Evolutionary conservation across 352 stramenopile species (phyloP), one percentile per base, ranked within the genome.

Genomic region (Globisporangium mamillatum): DNA sequence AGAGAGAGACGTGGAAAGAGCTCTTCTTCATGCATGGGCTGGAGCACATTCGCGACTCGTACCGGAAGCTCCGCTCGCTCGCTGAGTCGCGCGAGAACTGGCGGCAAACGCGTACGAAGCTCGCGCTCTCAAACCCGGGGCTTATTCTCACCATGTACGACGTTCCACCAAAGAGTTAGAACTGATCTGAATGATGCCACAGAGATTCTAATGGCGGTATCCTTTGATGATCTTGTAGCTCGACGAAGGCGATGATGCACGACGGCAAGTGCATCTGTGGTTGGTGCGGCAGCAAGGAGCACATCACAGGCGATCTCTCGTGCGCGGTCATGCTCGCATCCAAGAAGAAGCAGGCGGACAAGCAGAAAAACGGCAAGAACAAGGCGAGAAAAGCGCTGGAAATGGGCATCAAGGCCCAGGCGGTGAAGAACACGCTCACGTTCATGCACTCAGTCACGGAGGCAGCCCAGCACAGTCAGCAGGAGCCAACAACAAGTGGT

Each of bases 211-310:
- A 58, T 12, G 27, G 14, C 24, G 14, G 14, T n/a, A n/a, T n/a
- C 44, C 44, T 52, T 52, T n/a, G 18, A 1, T 10, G 3, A 22
- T 8, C 64, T 38, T 22, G 32, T 16, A 94, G 87, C 29, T 90
- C 87, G 0, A 93, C 87, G 6, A 91, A 89, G 54, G 77, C 78
- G 25, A 93, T 94, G 87, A 93, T 94, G 87, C 79, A 88, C 67
- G 85, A 94, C 48, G 87, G 82, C n/a, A 86, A 89, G 60, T 92
- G 84, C 41, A 78, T 92, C 44, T 94, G 87, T 52, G 82, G 82
- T 10, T 94, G 87, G 87, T 94, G 87, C 54, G 87, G 87, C 34
- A 91, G 81, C 41, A 60, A 68, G 7, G 82, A 92, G 24, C 87
- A 94, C 63, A 91, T 84, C 29, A 93, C 87, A 34, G 87, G 87